phyloP scores from a whole-genome alignment of 2,329 filamentous ascomycete species.

The Sphaerulina populicola region DNA sequence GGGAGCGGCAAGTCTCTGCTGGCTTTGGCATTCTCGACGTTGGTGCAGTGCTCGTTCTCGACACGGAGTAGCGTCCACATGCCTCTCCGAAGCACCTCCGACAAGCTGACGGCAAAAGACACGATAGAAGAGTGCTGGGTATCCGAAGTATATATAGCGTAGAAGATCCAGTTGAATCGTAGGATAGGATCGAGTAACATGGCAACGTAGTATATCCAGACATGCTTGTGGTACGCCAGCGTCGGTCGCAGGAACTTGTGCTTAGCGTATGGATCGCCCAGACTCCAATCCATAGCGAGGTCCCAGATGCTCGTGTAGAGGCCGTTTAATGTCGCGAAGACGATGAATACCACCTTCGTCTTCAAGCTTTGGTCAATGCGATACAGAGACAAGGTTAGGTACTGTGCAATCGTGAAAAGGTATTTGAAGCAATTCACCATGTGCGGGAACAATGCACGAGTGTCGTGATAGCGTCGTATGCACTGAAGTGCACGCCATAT shows the following conservation, averaged over 20 bases:
- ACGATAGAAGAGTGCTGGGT: constrained; percentile 74
- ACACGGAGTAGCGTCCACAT: constrained; percentile 91
- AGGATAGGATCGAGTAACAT: constrained; percentile 77
- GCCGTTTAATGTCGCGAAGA: constrained; percentile 71
- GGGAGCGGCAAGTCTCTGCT: constrained; percentile 16
- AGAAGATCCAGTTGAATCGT: constrained; percentile 91
- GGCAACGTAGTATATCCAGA: constrained; percentile 77
- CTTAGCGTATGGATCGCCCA: constrained; percentile 65
- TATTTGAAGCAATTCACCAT: constrained; percentile 92
- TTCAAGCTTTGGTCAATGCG: constrained; percentile 56
- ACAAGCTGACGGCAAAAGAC: constrained; percentile 68
- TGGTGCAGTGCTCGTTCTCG: constrained; percentile 94
- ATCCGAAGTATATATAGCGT: constrained; percentile 72
- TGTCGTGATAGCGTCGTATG: constrained; percentile 79
- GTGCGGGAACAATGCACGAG: constrained; percentile 78
- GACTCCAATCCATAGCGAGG: constrained; percentile 79
- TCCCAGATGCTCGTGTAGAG: constrained; percentile 88
- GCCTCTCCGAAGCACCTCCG: constrained; percentile 74
- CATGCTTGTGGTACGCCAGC: constrained; percentile 62
- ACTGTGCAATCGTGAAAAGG: constrained; percentile 69
- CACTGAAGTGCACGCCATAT: constrained; percentile 91
- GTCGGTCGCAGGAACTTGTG: constrained; percentile 61
- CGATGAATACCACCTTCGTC: constrained; percentile 64
- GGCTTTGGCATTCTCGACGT: constrained; percentile 50
- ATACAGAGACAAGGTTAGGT: constrained; percentile 71